A percentile compares a stretch with the other conserved stretches of the same genome.
phyloP scores from a whole-genome alignment of 2,329 filamentous ascomycete species.

The Lachnellula suecica region DNA sequence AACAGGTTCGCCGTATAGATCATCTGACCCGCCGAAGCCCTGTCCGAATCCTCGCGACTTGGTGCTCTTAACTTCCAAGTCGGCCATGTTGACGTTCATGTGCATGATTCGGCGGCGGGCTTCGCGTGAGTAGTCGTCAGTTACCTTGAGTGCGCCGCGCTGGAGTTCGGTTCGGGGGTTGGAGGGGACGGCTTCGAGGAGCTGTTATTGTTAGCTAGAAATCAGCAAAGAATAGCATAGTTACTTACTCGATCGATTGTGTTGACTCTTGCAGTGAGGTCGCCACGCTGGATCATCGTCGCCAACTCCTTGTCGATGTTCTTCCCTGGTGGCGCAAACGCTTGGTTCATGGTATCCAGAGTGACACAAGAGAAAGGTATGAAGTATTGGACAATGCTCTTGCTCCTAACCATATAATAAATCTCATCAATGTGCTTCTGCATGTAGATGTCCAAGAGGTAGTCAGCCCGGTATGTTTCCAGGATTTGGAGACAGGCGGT shows the following conservation, averaged over 20 bases:
- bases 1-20: background rate
- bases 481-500: slow-evolving; percentile 80
- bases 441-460: slow-evolving; percentile 86
- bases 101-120: slow-evolving; percentile 75
- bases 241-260: slow-evolving; percentile 67
- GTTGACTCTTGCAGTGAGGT: slow-evolving; percentile 79
- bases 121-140: slow-evolving; percentile 71
- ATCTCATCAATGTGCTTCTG: slow-evolving; percentile 70
- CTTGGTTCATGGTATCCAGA: slow-evolving; percentile 71
- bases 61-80: slow-evolving; percentile 60
- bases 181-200: slow-evolving; percentile 70
- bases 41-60: slow-evolving; percentile 8
- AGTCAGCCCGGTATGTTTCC: slow-evolving; percentile 79
- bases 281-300: slow-evolving; percentile 70
- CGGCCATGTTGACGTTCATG: slow-evolving; percentile 73
- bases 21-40: background rate
- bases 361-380: slow-evolving; percentile 87
- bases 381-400: slow-evolving; percentile 93
- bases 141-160: slow-evolving; percentile 62
- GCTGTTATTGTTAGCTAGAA: slow-evolving; percentile 38
- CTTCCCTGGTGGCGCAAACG: slow-evolving; percentile 66
- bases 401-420: slow-evolving; percentile 75
- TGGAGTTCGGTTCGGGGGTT: slow-evolving; percentile 72
- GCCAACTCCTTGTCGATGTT: slow-evolving; percentile 74
- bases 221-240: background rate